A percentile compares a stretch with the other conserved stretches of the same genome.
phyloP scores from a whole-genome alignment of 257 asterid genomes.

The Salvia splendens region DNA sequence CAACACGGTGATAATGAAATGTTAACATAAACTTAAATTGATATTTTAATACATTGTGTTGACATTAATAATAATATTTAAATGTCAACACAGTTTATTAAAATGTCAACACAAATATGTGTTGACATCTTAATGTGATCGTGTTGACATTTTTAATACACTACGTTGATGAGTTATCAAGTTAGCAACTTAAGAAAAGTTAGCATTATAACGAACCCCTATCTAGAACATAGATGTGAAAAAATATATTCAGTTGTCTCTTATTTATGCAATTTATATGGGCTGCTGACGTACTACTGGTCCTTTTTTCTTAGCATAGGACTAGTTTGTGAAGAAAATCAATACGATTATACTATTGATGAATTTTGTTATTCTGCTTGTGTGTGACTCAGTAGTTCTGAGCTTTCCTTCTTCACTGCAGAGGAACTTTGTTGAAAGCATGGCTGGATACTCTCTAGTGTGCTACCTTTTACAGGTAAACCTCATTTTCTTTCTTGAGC shows the following conservation, averaged over 20 bases:
- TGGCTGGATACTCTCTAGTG: conserved; percentile 98
- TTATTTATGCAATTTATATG: background rate
- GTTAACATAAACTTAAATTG: no score
- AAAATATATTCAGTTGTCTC: background rate
- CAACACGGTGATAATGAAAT: no score
- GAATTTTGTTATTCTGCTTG: conserved; percentile 2
- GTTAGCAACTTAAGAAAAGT: no score
- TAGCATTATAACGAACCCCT: no score
- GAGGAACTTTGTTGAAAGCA: conserved; percentile 98
- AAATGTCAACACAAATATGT: no score
- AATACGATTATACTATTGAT: conserved; percentile 2
- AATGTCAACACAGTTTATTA: no score
- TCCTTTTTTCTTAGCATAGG: conserved; percentile 6
- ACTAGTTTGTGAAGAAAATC: background rate
- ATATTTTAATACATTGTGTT: no score
- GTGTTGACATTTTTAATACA: no score
- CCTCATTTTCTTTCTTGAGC: conserved; percentile 16
- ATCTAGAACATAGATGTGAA: background rate
- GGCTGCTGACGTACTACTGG: background rate
- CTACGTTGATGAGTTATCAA: no score
- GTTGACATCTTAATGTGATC: no score
- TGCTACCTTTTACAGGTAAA: conserved; percentile 91
- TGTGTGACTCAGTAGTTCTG: background rate
- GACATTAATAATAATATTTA: no score
- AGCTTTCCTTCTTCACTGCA: conserved; percentile 36